Evolutionary conservation across 306 rosid genomes (phyloP), one percentile per base, ranked within the genome.

Genomic region (Albizia julibrissin): DNA sequence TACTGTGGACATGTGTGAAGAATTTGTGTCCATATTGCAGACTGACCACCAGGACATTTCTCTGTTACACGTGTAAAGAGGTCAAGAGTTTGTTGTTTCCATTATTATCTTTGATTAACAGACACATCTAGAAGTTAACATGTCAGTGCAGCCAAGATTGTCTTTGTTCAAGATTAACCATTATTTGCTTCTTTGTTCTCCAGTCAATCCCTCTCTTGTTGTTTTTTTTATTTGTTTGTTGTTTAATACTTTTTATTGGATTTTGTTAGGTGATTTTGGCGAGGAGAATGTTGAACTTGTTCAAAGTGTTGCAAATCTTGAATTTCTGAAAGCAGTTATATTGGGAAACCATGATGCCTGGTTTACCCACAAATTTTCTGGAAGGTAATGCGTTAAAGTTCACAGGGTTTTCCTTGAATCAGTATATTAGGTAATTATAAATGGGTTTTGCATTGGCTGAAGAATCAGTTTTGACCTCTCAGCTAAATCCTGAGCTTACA

Each of bases 311-410:
- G 93, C 97, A n/a, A 87, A 81, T 39, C 88, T 93, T 69, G 84
- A 84, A 77, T 88, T 91, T 89, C 19, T 94, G 43, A 93, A 93
- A 87, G 96, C 93, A 72, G 89, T 91, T 79, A 92, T 95, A 79
- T 84, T 95, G 86, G 99, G 97, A 86, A 93, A 91, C 81, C 99
- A 93, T 74, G 99, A 95, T 90, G 84, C 98, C 78, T 95, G 98
- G 99, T 90, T 84, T 84, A 93, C 99, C 54, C 84, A 10, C 77
- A 85, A 71, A 77, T 95, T 93, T 79, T 92, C 98, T 70, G 87
- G 87, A 77, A 92, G 91, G 99, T 95, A 85, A 78, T 83, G 89
- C 87, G 9, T 26, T 56, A 21, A 8, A 56, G 12, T n/a, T 56
- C 42, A 65, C 69, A 27, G 66, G 40, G 69, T 67, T 79, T 69